Conservation (phyloP, 805 yeast genomes). For the Clavispora fructus region DNA sequence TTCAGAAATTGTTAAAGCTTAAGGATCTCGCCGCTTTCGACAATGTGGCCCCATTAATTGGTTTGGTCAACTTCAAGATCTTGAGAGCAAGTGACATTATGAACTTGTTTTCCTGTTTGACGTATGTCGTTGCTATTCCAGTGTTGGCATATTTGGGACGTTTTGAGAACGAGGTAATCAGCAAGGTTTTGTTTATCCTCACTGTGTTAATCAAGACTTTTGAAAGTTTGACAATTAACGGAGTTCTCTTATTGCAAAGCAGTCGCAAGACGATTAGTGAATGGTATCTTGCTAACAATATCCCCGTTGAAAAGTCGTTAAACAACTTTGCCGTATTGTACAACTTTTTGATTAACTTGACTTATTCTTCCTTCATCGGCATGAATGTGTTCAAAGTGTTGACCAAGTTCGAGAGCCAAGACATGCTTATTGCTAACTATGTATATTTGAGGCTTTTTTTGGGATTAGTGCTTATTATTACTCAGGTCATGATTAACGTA, state of each 20-base stretch:
- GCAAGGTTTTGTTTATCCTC: slow-evolving; percentile 26
- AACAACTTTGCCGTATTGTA: slow-evolving; percentile 70
- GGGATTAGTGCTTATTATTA: slow-evolving; percentile 49
- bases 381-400: slow-evolving; percentile 27
- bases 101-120: slow-evolving; percentile 38
- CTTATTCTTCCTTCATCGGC: slow-evolving; percentile 50
- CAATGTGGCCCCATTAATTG: slow-evolving; percentile 47
- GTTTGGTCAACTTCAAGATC: slow-evolving; percentile 57
- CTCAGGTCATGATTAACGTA: slow-evolving; percentile 65
- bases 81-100: slow-evolving; percentile 61
- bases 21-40: slow-evolving; percentile 43
- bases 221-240: slow-evolving; percentile 48
- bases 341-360: slow-evolving; percentile 44
- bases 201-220: slow-evolving; percentile 44
- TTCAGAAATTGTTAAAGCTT: slow-evolving; percentile 37
- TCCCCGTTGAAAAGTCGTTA: slow-evolving; percentile 59
- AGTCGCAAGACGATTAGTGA: slow-evolving; percentile 58
- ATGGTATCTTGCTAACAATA: slow-evolving; percentile 57
- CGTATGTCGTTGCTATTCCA: slow-evolving; percentile 41
- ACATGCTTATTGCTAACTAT: slow-evolving; percentile 29
- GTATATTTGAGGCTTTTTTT: slow-evolving; percentile 50
- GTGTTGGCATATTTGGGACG: slow-evolving; percentile 24
- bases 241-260: slow-evolving; percentile 55
- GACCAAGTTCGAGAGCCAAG: slow-evolving; percentile 6
- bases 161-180: slow-evolving; percentile 16